phyloP scores from a whole-genome alignment of 2,329 filamentous ascomycete species.

The Helotiales sp. region DNA sequence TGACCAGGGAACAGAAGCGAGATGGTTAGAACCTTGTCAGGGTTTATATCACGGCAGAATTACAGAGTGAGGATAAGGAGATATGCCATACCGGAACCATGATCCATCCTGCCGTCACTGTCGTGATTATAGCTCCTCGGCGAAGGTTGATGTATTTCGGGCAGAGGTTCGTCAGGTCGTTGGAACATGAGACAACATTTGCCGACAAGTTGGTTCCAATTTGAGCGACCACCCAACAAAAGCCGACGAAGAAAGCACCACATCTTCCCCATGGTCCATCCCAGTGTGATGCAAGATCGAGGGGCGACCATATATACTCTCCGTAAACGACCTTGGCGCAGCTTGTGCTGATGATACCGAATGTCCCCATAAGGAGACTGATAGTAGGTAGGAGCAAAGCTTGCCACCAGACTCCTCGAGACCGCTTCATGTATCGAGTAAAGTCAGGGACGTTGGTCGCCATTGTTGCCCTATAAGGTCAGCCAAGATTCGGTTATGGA shows the following conservation, averaged over 20 bases:
- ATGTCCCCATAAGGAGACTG: conserved; percentile 36
- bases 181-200: conserved; percentile 48
- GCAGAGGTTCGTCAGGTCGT: conserved; percentile 53
- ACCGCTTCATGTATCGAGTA: conserved; percentile 38
- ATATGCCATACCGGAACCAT: no score
- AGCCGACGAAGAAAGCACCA: conserved; percentile 47
- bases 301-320: conserved; percentile 46
- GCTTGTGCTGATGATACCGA: conserved; percentile 49
- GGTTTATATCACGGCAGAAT: no score
- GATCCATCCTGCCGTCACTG: conserved; percentile 1
- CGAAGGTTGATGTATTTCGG: conserved; percentile 56
- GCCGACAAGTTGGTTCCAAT: conserved; percentile 53
- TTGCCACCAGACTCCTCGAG: conserved; percentile 15
- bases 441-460: conserved; percentile 42
- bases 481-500: neutral
- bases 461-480: conserved; percentile 14
- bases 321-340: conserved; percentile 54
- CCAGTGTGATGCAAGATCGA: conserved; percentile 45
- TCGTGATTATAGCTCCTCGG: conserved; percentile 39
- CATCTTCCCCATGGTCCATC: conserved; percentile 39
- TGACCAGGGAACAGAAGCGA: no score
- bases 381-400: conserved; percentile 16
- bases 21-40: no score
- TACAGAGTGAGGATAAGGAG: no score
- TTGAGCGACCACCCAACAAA: conserved; percentile 43